Base-by-base conservation (phyloP, 768 basidiomycete species). In the Boletus sp. region DNA sequence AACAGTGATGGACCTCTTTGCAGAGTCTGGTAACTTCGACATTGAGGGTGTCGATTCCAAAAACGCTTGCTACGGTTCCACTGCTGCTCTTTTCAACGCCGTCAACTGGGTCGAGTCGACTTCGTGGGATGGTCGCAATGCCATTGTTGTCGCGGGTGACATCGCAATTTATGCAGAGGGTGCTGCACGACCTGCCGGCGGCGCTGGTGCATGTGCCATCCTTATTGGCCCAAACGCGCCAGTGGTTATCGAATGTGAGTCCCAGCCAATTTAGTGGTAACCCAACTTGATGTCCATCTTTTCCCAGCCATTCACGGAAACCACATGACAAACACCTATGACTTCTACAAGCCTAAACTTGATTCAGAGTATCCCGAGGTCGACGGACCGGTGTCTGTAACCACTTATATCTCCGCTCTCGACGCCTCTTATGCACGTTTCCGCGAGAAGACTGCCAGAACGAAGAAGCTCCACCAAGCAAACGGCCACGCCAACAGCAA, bases 21-120 rank as follows among this genome's bases (percentile, higher is more conserved):
- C 89, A 42, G 85, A 83, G 55, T 83, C 87, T 30, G 94, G 94
- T 53, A 99, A 99, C 83, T 83, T 82, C 64, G 97, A 99, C 68
- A 93, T 99, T 53, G 97, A 99, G 75, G 97, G 97, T 62, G 90
- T 99, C 71, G 97, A 99, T 77, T 94, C 91, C 43, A 98, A 98
- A 79, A 99, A 98, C 70, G 97, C 97, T 19, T 99, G 97, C 79
- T 99, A 99, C 66, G 97, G 97, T 29, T 95, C 93, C 34, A 99
- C 97, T 23, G 97, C 97, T 42, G 97, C 97, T 4, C 84, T 99
- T 53, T 99, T 98, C 85, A 99, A 99, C 74, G 90, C 93, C 45
- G 79, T 96, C 69, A 99, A 99, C 82, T 99, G 97, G 97, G 78
- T 98, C 56, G 96, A 99, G 72, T 90, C 88, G 34, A 85, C 84